A percentile compares a stretch with the other conserved stretches of the same genome.
These are phyloP conservation scores for Perkinsus chesapeaki DNA, from an alignment of 169 alveolate species.

Conservation along the genomic window DNA sequence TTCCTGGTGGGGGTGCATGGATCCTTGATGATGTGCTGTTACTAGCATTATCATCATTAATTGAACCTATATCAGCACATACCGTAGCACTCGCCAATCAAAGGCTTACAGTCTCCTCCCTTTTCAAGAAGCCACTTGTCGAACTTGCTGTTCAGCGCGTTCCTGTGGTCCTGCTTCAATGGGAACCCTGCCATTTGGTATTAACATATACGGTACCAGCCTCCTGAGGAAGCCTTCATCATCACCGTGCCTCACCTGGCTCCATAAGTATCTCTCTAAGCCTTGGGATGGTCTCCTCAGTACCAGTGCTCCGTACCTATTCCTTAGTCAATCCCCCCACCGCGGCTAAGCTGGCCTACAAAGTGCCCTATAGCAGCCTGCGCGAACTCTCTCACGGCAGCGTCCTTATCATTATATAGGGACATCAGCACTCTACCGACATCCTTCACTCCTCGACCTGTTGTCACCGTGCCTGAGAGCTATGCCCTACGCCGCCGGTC, in stretches of 20 bases:
- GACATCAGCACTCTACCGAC: neutral
- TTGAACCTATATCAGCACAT: neutral
- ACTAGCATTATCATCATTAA: neutral
- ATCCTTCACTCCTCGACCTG: neutral
- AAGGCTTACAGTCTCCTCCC: neutral
- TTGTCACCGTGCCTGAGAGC: neutral
- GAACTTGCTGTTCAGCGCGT: neutral
- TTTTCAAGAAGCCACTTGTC: neutral
- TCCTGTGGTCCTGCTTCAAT: neutral
- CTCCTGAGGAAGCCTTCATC: neutral
- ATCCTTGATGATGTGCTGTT: neutral
- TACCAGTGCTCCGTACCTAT: neutral
- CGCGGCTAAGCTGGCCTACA: neutral
- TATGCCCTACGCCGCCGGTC: neutral
- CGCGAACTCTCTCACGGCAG: neutral
- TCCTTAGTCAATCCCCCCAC: neutral
- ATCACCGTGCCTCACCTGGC: neutral
- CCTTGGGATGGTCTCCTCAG: neutral
- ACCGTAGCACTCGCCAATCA: neutral
- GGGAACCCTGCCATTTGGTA: neutral
- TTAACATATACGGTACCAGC: neutral
- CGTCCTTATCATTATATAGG: neutral
- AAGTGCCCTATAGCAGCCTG: neutral
- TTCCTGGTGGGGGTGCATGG: neutral
- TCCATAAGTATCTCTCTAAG: neutral